Evolutionary conservation across 2,329 filamentous ascomycete species (phyloP), one percentile per base, ranked within the genome.

Genomic region (Fusarium austroafricanum): DNA sequence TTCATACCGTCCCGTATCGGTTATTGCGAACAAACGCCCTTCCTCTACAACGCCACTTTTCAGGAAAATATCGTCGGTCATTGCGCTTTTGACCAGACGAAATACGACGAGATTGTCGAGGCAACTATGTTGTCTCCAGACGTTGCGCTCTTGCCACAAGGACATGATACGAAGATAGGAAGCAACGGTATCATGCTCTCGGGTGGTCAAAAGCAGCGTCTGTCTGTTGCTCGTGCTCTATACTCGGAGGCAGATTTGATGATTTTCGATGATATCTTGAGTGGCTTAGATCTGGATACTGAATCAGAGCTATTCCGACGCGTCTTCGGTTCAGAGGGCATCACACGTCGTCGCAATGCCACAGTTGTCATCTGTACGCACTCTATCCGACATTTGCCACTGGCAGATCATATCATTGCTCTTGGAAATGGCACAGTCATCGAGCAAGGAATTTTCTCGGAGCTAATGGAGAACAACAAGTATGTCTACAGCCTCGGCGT

Each of bases 341-440:
- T 86, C 2, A 71, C 84, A 5, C 75, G 77, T 18, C 73, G 68
- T 10, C 67, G 78, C 8, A 75, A 76, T 0, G 75, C 74, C 3
- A 84, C 83, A 2, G 79, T 81, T 1, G 55, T 87, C 1, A 72
- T 86, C 3, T 75, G 78, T 40, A 78, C 75, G 1, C 77, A 80
- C 40, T 76, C 76, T 0, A 63, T 78, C 6, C 68, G 72, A 0
- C 73, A 76, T 44, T 53, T 82, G 5, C 74, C 77, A 0, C 66
- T 70, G 35, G 81, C 75, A 55, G 82, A 87, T 43, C 80, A 83
- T 33, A 80, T 87, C 10, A 79, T 87, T 38, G 82, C 80, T 0
- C 77, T 87, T 0, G 79, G 78, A 0, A 35, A 67, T 1, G 83
- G 84, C 0, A 76, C 68, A 0, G 61, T 86, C 2, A 72, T 80